Conservation (phyloP, 2,329 filamentous ascomycete genomes). For the Xylaria sp. region DNA sequence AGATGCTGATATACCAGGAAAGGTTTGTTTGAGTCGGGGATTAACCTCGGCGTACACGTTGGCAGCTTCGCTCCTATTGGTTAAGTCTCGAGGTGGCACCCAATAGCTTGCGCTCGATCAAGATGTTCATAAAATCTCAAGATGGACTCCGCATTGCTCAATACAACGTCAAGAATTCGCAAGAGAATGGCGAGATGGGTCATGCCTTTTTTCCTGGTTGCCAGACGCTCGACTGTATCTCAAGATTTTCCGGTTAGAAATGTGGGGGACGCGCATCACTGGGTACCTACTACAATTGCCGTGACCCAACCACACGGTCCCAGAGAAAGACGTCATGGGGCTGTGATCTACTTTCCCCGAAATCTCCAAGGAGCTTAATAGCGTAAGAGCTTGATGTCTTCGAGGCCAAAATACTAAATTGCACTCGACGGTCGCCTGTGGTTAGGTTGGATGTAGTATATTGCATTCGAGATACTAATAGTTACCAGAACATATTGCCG, state of each 20-base stretch:
- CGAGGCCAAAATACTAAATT: neutral
- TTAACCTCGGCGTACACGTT: slow-evolving; percentile 19
- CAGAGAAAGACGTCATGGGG: slow-evolving; percentile 20
- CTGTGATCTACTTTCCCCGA: neutral
- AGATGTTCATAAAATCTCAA: neutral
- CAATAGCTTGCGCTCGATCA: slow-evolving; percentile 10
- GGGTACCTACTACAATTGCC: neutral
- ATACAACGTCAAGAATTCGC: neutral
- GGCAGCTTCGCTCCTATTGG: slow-evolving; percentile 19
- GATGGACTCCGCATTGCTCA: slow-evolving; percentile 4
- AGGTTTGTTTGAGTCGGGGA: slow-evolving; percentile 28
- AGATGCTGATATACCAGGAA: slow-evolving; percentile 6
- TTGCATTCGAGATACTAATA: no score
- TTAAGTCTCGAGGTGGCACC: slow-evolving; percentile 7
- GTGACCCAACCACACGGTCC: slow-evolving; percentile 11
- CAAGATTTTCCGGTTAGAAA: neutral
- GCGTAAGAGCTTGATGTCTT: neutral
- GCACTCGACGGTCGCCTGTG: neutral
- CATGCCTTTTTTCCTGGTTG: neutral
- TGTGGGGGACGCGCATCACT: slow-evolving; percentile 9
- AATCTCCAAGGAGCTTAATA: neutral
- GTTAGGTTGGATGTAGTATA: no score
- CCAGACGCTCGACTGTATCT: neutral
- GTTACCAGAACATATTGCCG: no score
- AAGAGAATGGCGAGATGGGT: neutral